phyloP scores from a whole-genome alignment of 1,284 basidiomycete species.

The Marasmius sp. region DNA sequence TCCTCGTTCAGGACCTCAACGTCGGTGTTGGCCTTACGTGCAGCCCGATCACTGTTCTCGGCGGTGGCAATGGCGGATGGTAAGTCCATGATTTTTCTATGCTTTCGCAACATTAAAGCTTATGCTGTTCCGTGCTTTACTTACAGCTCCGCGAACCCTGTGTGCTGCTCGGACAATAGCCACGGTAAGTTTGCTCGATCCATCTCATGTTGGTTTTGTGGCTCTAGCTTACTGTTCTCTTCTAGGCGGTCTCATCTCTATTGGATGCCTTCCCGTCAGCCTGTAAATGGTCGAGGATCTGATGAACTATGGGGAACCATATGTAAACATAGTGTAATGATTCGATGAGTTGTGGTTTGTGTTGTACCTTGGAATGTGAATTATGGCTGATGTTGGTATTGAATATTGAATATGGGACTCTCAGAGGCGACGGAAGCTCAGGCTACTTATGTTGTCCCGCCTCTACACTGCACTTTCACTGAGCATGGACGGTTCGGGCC shows the following conservation, averaged over 20 bases:
- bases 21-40: not conserved
- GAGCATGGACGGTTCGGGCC: no score
- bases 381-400: no score
- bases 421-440: no score
- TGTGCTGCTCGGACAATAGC: not conserved
- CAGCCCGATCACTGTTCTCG: not conserved
- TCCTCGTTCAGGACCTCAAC: not conserved
- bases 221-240: not conserved
- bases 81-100: not conserved
- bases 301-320: no score
- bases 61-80: not conserved
- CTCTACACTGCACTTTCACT: no score
- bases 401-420: no score
- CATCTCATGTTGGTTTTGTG: not conserved
- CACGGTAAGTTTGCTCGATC: not conserved
- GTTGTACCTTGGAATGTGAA: no score
- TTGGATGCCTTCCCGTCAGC: not conserved
- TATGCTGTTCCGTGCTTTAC: not conserved
- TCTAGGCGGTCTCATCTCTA: not conserved
- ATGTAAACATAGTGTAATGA: no score
- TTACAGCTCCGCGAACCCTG: not conserved
- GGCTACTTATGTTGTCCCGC: no score
- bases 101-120: not conserved
- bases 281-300: not conserved
- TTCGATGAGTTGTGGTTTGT: no score